phyloP scores from a whole-genome alignment of 345 rosid species.

The Eucalyptus shirleyi region DNA sequence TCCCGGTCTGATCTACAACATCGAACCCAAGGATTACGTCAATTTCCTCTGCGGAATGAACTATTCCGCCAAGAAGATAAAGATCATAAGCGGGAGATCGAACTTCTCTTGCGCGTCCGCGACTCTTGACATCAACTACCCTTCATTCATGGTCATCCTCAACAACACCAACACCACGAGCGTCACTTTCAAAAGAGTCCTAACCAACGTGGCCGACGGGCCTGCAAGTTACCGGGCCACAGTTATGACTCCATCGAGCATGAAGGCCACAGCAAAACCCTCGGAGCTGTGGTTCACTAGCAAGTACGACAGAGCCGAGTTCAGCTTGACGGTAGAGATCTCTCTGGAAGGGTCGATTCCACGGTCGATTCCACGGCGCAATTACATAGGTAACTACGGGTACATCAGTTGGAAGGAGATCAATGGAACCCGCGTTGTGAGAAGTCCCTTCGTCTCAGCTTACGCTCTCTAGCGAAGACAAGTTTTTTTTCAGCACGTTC shows the following conservation, averaged over 20 bases:
- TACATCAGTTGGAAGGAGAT: slow-evolving; percentile 30
- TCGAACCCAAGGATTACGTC: too few relatives aligned
- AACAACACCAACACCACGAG: slow-evolving; percentile 22
- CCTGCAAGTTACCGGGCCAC: too few relatives aligned
- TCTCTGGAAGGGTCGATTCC: neutral
- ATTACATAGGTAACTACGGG: slow-evolving; percentile 28
- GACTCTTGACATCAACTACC: slow-evolving; percentile 2
- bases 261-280: too few relatives aligned
- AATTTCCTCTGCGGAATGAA: too few relatives aligned
- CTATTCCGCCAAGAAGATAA: too few relatives aligned
- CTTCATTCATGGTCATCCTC: slow-evolving; percentile 32
- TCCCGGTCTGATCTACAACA: too few relatives aligned
- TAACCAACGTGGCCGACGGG: too few relatives aligned
- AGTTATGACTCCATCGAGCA: too few relatives aligned
- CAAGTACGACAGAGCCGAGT: slow-evolving; percentile 9
- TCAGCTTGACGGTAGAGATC: slow-evolving; percentile 20
- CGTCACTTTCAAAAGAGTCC: too few relatives aligned
- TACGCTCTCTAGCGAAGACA: neutral
- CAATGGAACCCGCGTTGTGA: slow-evolving; percentile 16
- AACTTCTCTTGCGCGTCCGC: too few relatives aligned
- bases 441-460: slow-evolving; percentile 39
- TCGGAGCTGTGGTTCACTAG: too few relatives aligned
- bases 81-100: too few relatives aligned
- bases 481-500: neutral
- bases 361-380: slow-evolving; percentile 2